Percentiles rank a stretch among this genome's conserved stretches.
Conservation (phyloP, 768 basidiomycete genomes). For the Gelatoporia subvermispora region DNA sequence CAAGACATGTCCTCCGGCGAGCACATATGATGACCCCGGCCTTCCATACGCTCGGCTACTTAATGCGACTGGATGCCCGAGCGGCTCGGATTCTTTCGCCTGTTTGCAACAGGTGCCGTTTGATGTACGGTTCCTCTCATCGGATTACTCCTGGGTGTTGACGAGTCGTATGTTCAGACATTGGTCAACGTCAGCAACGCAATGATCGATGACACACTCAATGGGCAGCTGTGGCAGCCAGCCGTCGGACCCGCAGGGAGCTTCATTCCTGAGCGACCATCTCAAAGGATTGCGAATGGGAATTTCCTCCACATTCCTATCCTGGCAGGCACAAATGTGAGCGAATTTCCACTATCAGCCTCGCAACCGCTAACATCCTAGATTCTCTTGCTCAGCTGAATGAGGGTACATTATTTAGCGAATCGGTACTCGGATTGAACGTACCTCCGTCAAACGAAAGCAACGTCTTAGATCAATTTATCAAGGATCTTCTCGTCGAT, state of each 20-base stretch:
- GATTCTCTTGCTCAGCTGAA: constrained; percentile 36
- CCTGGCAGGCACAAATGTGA: constrained; percentile 52
- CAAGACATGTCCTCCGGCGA: constrained; percentile 34
- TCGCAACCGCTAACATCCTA: neutral
- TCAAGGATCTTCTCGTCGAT: constrained; percentile 46
- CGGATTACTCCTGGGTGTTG: constrained; percentile 30
- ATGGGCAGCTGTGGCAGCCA: constrained; percentile 54
- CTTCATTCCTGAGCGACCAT: constrained; percentile 42
- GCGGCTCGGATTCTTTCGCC: constrained; percentile 16
- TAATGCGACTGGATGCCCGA: constrained; percentile 15
- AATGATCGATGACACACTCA: constrained; percentile 42
- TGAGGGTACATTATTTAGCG: constrained; percentile 46
- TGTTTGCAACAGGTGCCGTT: constrained; percentile 22
- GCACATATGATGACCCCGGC: constrained; percentile 24
- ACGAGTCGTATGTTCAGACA: constrained; percentile 27
- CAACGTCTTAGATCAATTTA: constrained; percentile 41
- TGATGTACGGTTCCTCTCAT: constrained; percentile 33
- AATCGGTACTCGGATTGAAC: constrained; percentile 32
- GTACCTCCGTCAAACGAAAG: constrained; percentile 37
- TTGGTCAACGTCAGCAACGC: constrained; percentile 43
- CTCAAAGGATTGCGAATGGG: constrained; percentile 38
- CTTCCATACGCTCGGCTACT: constrained; percentile 21
- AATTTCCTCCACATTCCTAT: constrained; percentile 51
- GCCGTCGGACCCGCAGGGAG: constrained; percentile 48
- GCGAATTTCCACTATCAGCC: constrained; percentile 7